Base-by-base conservation (phyloP, 495 filamentous ascomycete species). In the Daldinia vernicosa region DNA sequence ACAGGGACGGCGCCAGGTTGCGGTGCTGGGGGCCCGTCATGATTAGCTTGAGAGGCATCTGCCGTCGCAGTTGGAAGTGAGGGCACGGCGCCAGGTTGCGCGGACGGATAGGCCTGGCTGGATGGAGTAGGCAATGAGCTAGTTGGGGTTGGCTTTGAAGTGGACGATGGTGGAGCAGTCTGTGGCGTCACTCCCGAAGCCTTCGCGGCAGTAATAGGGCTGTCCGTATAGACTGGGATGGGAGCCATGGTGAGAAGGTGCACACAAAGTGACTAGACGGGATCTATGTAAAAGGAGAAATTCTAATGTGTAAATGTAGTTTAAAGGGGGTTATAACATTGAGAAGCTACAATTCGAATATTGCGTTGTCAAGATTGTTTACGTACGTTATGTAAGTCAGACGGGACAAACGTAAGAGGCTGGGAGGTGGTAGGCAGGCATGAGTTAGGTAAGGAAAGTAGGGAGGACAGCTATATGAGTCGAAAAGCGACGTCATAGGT, bases 1-100 rank as follows among this genome's bases (percentile, higher is more conserved):
- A 78, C 66, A 45, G 89, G 85, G 4, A 80, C 72, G 4, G 86
- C 81, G 62, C 87, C 89, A 27, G 89, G 89, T 68, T 91, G 90
- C 1, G 90, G 89, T 51, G 86, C 80, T 28, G 89, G 85, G 12
- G 88, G 87, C 14, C 32, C 17, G 69, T 75, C 26, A 76, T 63
- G 17, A 74, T 77, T 71, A 66, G 51, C 67, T 24, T 72, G 74
- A 15, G 71, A 69, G 39, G 63, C 55, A 28, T 66, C 66, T 28
- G 63, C 66, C 22, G 82, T 85, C 12, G 76, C 78, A 50, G 76
- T 70, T 40, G 79, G 80, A 7, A 79, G 63, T 19, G 75, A 79
- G 35, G 76, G 76, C 55, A 58, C 63, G 52, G 81, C 74, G 51
- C 78, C 83, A 39, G 86, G 84, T 67, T 82, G 80, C 30, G 85